phyloP scores from a whole-genome alignment of 2,329 filamentous ascomycete genomes.

The Fusarium haematococcum region DNA sequence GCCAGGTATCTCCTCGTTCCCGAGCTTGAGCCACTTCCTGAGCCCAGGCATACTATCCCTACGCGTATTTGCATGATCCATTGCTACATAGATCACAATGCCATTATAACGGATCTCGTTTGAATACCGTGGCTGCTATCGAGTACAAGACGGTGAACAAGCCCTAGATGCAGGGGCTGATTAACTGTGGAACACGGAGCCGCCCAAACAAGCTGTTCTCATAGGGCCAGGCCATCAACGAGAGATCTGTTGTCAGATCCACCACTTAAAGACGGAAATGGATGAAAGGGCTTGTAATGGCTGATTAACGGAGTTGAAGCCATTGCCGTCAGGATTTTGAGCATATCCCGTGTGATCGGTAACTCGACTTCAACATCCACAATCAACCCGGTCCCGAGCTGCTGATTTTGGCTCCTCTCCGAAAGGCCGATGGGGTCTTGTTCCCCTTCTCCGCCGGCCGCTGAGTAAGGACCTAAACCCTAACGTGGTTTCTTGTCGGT shows the following conservation, averaged over 20 bases:
- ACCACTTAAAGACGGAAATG: constrained; percentile 5
- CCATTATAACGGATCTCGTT: not conserved
- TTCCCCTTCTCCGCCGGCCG: not conserved
- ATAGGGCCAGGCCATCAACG: constrained; percentile 32
- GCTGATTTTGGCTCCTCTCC: not conserved
- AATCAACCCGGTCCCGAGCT: not conserved
- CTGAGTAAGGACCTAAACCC: constrained; percentile 7
- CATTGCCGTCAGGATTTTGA: not conserved
- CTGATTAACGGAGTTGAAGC: not conserved
- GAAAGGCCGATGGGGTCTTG: not conserved
- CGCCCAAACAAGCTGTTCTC: constrained; percentile 22
- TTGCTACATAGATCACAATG: not conserved
- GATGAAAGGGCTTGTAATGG: not conserved
- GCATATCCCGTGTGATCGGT: not conserved
- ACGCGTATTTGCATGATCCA: not conserved
- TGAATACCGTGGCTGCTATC: not conserved
- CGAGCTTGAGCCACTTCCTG: not conserved
- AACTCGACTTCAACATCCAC: not conserved
- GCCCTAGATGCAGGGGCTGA: constrained; percentile 43
- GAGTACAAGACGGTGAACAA: constrained; percentile 1
- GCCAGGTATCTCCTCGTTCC: not conserved
- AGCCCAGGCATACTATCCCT: not conserved
- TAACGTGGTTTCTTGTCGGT: not conserved
- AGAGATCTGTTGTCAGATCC: constrained; percentile 40
- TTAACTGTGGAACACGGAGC: constrained; percentile 41